Conservation (phyloP, 2,329 filamentous ascomycete genomes). For the Arthrobotrys sphaeroides region DNA sequence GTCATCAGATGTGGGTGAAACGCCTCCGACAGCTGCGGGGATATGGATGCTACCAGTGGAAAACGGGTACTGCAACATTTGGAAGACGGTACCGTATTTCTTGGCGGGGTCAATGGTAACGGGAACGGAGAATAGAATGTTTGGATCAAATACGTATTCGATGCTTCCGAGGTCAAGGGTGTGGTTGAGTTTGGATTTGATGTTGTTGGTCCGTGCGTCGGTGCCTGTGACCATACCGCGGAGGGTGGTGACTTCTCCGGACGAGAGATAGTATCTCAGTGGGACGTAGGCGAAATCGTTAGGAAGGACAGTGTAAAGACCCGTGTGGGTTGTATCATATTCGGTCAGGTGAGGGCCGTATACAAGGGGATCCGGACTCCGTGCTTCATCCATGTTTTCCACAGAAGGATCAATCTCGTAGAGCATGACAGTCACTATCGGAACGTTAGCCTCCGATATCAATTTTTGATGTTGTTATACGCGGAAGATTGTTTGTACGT, state of each 20-base stretch:
- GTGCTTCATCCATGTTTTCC: slow-evolving; percentile 63
- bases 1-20: slow-evolving; percentile 52
- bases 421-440: slow-evolving; percentile 62
- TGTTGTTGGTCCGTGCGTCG: slow-evolving; percentile 55
- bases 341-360: no score
- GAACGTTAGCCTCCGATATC: slow-evolving; percentile 18
- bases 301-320: slow-evolving; percentile 62
- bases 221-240: background rate
- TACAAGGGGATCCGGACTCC: no score
- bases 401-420: slow-evolving; percentile 64
- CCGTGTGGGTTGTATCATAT: slow-evolving; percentile 59
- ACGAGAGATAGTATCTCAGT: slow-evolving; percentile 53
- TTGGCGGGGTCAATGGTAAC: slow-evolving; percentile 59
- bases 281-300: slow-evolving; percentile 64
- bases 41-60: slow-evolving; percentile 66
- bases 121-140: slow-evolving; percentile 64
- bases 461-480: background rate
- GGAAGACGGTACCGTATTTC: slow-evolving; percentile 65
- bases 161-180: slow-evolving; percentile 62
- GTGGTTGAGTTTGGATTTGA: slow-evolving; percentile 59
- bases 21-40: slow-evolving; percentile 39
- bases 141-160: slow-evolving; percentile 66
- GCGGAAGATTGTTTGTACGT: slow-evolving; percentile 55
- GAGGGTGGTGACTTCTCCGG: background rate
- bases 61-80: slow-evolving; percentile 67